A percentile compares a stretch with the other conserved stretches of the same genome.
phyloP scores from a whole-genome alignment of 768 basidiomycete genomes.

The Termitomyces eurrhizus region DNA sequence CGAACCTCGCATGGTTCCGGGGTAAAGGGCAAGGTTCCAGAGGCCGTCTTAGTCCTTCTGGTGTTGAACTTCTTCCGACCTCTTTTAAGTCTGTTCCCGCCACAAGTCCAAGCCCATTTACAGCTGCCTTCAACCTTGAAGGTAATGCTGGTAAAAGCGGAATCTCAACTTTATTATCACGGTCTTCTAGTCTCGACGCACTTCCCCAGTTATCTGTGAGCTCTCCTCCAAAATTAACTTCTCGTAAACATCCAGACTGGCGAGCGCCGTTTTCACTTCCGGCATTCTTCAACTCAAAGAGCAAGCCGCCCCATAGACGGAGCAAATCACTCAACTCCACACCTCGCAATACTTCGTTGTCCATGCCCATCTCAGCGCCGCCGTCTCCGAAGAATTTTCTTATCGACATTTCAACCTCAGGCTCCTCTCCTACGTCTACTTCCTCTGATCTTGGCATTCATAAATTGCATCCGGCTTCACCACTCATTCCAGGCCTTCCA shows the following conservation, averaged over 20 bases:
- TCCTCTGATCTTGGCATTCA: slow-evolving; percentile 21
- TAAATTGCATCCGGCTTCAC: slow-evolving; percentile 12
- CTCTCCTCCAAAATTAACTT: slow-evolving; percentile 6
- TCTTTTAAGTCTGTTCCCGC: slow-evolving; percentile 15
- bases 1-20: slow-evolving; percentile 17
- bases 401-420: slow-evolving; percentile 19
- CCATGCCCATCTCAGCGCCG: slow-evolving; percentile 9
- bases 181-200: slow-evolving; percentile 20
- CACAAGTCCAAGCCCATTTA: slow-evolving; percentile 12
- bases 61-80: slow-evolving; percentile 20
- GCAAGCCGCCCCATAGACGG: slow-evolving; percentile 15
- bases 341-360: slow-evolving; percentile 4
- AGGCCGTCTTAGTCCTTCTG: slow-evolving; percentile 14
- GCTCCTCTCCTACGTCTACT: slow-evolving; percentile 14
- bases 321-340: slow-evolving; percentile 18
- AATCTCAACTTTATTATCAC: slow-evolving; percentile 12
- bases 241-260: slow-evolving; percentile 10
- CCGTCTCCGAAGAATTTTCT: slow-evolving; percentile 16
- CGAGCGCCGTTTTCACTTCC: slow-evolving; percentile 14
- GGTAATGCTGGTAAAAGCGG: slow-evolving; percentile 17
- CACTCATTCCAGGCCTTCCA: slow-evolving; percentile 20
- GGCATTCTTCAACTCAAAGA: slow-evolving; percentile 8
- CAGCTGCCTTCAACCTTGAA: slow-evolving; percentile 14
- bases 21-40: slow-evolving; percentile 18
- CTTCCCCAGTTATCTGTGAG: slow-evolving; percentile 10